Evolutionary conservation across 23 red algal genomes (phyloP).

Genomic region (Chondrus crispus): DNA sequence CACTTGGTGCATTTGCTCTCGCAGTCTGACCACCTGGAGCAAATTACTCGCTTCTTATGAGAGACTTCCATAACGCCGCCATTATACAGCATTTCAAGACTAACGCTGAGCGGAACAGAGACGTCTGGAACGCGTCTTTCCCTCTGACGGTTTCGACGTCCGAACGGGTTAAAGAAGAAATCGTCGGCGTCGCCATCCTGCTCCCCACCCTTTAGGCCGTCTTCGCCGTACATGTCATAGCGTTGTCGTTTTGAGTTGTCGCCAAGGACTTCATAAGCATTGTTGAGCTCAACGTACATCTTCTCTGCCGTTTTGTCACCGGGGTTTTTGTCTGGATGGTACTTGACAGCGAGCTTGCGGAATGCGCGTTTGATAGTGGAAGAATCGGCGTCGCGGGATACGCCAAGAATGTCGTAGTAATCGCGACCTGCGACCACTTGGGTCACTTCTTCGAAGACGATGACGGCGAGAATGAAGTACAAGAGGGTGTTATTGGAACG

Average conservation of each 20-base stretch:
- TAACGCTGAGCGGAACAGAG: conserved; percentile 58
- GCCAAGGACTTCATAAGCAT: conserved; percentile 87
- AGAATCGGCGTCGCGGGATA: conserved; percentile 80
- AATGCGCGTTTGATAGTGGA: conserved; percentile 90
- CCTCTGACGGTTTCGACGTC: conserved; percentile 27
- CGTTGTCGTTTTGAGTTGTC: conserved; percentile 67
- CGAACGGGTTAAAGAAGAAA: conserved; percentile 45
- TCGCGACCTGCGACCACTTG: conserved; percentile 40
- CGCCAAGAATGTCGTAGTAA: conserved; percentile 93
- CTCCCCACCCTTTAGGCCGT: conserved; percentile 66
- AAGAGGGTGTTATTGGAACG: too few relatives aligned
- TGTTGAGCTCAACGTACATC: conserved; percentile 72
- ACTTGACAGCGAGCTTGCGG: conserved; percentile 80
- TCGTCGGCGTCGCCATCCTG: conserved; percentile 50
- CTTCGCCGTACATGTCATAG: conserved; percentile 91
- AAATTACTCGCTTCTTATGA: conserved; percentile 84
- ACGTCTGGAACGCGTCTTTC: conserved; percentile 56
- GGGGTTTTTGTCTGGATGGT: conserved; percentile 94
- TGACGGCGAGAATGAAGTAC: conserved; percentile 27
- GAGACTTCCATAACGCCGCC: conserved; percentile 74
- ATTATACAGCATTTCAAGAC: conserved; percentile 79
- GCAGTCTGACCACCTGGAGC: conserved; percentile 82
- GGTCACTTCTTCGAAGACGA: neutral
- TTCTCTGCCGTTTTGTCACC: conserved; percentile 70
- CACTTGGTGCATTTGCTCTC: conserved; percentile 72